Evolutionary conservation across 2,329 filamentous ascomycete genomes (phyloP), one percentile per base, ranked within the genome.

Genomic region (Ascochyta lentis): DNA sequence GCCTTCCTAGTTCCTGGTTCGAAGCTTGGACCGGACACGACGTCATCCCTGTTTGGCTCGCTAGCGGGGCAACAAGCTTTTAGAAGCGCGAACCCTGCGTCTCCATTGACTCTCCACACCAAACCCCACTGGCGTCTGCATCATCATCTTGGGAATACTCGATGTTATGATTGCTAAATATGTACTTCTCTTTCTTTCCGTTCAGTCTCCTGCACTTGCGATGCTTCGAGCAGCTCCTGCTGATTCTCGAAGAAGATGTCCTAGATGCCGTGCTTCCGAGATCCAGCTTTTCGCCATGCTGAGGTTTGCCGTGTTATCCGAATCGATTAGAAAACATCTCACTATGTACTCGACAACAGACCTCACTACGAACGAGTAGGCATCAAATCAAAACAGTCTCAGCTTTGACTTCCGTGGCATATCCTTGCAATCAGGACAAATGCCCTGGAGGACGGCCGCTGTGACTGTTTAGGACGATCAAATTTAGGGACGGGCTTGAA

Each of bases 1-100:
- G 47, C 42, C 53, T 45, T 47, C 38, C 53, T 50, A 34, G 29
- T 55, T 51, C 53, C 53, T 56, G 47, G 53, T 56, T 43, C 29
- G 47, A 44, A 56, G 47, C 42, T 50, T 35, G 41, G 53, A 46
- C 51, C 42, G 35, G 29, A 34, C 13, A 43, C 49, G 43, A 60
- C 54, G 58, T 60, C 58, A 56, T 58, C 48, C 51, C 48, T 55
- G 54, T 49, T 34, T 34, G 26, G 45, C 22, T 47, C 29, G 40
- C 31, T 40, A 60, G 47, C 41, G 53, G 39, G 53, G 31, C 47
- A 40, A 56, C 48, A 56, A 56, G 54, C 54, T 56, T 56, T 56
- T n/a, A 31, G 35, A 56, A 52, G 48, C 48, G 40, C 35, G 44
- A 50, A 40, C 54, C 54, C 59, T 61, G 56, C 52, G 45, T 49